phyloP scores from a whole-genome alignment of 805 yeast genomes.

The Yamadazyma insecticola region DNA sequence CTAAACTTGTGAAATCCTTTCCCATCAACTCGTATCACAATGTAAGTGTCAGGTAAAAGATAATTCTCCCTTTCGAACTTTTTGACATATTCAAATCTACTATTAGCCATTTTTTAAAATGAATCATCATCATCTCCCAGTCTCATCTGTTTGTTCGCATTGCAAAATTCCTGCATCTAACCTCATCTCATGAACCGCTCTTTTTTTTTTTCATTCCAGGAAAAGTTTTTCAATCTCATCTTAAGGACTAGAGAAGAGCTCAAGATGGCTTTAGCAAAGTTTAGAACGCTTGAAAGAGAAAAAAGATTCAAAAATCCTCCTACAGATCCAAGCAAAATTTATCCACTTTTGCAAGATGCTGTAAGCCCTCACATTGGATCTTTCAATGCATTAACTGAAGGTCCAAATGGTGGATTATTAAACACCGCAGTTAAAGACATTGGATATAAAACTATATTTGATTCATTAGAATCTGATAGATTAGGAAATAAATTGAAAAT shows the following conservation, averaged over 20 bases:
- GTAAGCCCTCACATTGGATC: slow-evolving; percentile 95
- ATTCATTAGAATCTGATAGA: slow-evolving; percentile 62
- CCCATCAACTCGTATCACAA: slow-evolving; percentile 88
- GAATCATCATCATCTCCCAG: too few relatives aligned
- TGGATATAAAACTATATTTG: slow-evolving; percentile 82
- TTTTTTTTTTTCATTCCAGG: too few relatives aligned
- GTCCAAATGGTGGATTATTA: slow-evolving; percentile 78
- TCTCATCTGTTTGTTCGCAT: too few relatives aligned
- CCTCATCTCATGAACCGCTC: too few relatives aligned
- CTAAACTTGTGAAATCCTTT: slow-evolving; percentile 90
- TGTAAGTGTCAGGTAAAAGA: slow-evolving; percentile 74
- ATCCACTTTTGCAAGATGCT: slow-evolving; percentile 80
- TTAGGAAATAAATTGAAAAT: slow-evolving; percentile 82
- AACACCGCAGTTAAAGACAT: slow-evolving; percentile 85
- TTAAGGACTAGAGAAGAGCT: not conserved
- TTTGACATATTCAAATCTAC: slow-evolving; percentile 83
- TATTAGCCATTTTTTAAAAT: slow-evolving; percentile 80
- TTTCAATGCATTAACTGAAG: slow-evolving; percentile 90
- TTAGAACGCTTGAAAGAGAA: slow-evolving; percentile 85
- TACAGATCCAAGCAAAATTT: slow-evolving; percentile 67
- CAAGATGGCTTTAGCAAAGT: slow-evolving; percentile 47
- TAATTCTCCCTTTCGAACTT: slow-evolving; percentile 69
- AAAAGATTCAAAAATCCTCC: slow-evolving; percentile 84
- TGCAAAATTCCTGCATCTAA: too few relatives aligned
- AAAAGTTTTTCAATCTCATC: too few relatives aligned